phyloP scores from a whole-genome alignment of 169 alveolate species.

The Blepharisma undulans region DNA sequence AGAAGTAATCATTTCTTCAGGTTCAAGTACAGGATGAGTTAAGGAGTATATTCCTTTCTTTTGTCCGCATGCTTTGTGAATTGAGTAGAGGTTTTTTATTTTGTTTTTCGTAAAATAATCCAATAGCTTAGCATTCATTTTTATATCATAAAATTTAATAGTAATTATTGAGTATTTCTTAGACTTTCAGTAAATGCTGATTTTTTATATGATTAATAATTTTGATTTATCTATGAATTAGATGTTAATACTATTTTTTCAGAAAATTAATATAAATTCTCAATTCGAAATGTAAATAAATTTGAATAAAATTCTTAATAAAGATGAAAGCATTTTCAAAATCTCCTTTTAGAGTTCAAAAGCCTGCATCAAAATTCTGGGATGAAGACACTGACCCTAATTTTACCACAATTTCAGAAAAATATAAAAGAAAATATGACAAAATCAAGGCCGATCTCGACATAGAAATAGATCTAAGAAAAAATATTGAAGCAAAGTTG shows the following conservation, averaged over 20 bases:
- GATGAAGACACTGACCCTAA: background rate
- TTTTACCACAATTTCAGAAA: background rate
- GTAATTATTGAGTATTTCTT: too few species aligned
- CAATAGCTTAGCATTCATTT: background rate
- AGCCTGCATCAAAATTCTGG: background rate
- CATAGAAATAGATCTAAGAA: background rate
- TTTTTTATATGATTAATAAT: background rate
- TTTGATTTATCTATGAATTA: background rate
- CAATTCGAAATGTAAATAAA: background rate
- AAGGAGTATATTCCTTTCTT: background rate
- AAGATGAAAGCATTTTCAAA: background rate
- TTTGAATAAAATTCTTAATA: background rate
- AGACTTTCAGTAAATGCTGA: too few species aligned
- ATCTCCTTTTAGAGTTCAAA: background rate
- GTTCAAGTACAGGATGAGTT: background rate
- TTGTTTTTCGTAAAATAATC: background rate
- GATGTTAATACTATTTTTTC: background rate
- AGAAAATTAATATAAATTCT: too few species aligned
- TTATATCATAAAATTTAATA: background rate
- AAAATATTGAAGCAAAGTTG: background rate
- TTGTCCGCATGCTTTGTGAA: background rate
- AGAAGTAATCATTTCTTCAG: background rate
- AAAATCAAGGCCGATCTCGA: background rate
- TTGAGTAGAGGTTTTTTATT: background rate
- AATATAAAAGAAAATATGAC: background rate